Evolutionary conservation across 345 rosid species (phyloP), one percentile per base, ranked within the genome.

Genomic region (Gynandropsis gynandra): DNA sequence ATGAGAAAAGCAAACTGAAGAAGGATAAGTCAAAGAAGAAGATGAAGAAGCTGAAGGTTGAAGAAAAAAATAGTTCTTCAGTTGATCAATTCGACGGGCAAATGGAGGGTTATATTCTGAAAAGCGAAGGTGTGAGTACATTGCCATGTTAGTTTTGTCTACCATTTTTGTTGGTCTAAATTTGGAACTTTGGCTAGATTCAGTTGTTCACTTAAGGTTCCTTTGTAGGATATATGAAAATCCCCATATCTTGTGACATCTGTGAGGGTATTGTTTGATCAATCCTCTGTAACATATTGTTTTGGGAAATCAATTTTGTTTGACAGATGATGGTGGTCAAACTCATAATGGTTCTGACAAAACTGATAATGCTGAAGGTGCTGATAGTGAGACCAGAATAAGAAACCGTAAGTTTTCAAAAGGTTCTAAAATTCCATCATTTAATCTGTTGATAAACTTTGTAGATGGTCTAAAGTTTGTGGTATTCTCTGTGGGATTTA

Each of bases 41-140:
- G 7, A 62, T 21, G 48, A 68, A 40, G 41, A 68, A 68, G 58
- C 43, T 59, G 27, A 68, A 63, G 57, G 62, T 24, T 0, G 56
- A 63, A 20, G 68, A 57, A 20, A 47, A 50, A 34, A 56, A 8
- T 57, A 51, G 52, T 10, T 16, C 8, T 12, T 21, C 29, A 12
- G 67, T 43, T 15, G 56, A 56, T 34, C 54, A 52, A 27, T 13
- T 63, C 9, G 50, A 10, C 54, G 14, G n/a, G 33, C 39, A 65
- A 10, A 2, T 14, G 15, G 61, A 60, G 40, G 65, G 15, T 52
- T 39, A 15, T 56, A 16, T 54, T 61, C 8, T 37, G 27, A 20
- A 34, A 11, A 15, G 11, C 9, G 16, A 56, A 44, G 64, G 72
- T 61, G 11, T 46, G 57, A 49, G 18, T 47, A 35, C 42, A 27